Base-by-base conservation (phyloP, 2,329 filamentous ascomycete species). In the Sarocladiaceae sp. region DNA sequence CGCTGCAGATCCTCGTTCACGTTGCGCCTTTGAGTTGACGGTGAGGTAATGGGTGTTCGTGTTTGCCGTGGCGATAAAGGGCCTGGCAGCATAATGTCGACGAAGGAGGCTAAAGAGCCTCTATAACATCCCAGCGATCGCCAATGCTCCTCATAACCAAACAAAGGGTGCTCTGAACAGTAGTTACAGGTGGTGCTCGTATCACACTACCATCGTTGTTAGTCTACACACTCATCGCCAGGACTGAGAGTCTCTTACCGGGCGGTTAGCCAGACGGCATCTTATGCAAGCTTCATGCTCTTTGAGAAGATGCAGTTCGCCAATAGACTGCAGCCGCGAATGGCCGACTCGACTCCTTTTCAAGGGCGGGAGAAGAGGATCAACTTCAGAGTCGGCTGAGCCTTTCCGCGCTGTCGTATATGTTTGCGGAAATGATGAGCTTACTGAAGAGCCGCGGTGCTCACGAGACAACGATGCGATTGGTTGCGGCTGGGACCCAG, bases 241-340 rank as follows among this genome's bases (percentile, higher is more conserved):
- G n/a, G n/a, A n/a, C n/a, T n/a, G n/a, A n/a, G n/a, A n/a, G n/a
- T n/a, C n/a, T n/a, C 66, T 55, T 64, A 78, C 74, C 53, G 65
- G 61, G 55, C 65, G 67, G 34, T 67, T 68, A 24, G 65, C 55
- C 7, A 69, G 59, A 53, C 64, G 70, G 53, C 76, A 80, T 33
- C 72, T 70, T 32, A 79, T 62, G 52, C 76, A 79, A 12, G 69
- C 65, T 13, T 67, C 67, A 13, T 63, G 57, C 27, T 73, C 68
- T 31, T 65, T 68, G 15, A 73, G 62, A 7, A 79, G 63, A 32
- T 66, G 67, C 3, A 80, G 65, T 56, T 79, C 76, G 33, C 70
- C 74, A 35, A 80, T 79, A 15, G 76, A 79, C 53, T 78, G 68
- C 2, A 80, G 60, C 19, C 73, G 69, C 29, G 72, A 68, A 49